phyloP scores from a whole-genome alignment of 306 rosid species.

The Betula pendula region DNA sequence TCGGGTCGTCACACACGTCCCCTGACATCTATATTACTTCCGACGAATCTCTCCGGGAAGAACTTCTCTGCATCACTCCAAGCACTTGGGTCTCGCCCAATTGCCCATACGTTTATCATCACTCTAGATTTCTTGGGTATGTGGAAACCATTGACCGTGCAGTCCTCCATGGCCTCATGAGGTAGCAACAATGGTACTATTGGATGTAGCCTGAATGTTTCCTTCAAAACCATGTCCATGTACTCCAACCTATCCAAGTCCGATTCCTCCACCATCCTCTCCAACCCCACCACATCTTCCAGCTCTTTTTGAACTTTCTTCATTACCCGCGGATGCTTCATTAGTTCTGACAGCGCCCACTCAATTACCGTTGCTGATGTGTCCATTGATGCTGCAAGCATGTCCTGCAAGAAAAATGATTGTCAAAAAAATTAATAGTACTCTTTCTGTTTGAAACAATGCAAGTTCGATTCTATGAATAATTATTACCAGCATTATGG shows the following conservation, averaged over 20 bases:
- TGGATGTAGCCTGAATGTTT: constrained; percentile 39
- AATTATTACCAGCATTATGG: constrained; percentile 50
- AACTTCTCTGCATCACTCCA: constrained; percentile 43
- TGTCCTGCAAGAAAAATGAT: constrained; percentile 42
- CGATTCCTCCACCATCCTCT: constrained; percentile 36
- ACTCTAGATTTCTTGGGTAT: constrained; percentile 34
- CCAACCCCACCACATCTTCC: constrained; percentile 27
- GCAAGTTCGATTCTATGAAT: neutral
- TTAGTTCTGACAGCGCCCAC: constrained; percentile 50
- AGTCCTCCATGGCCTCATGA: constrained; percentile 33
- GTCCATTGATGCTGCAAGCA: constrained; percentile 33
- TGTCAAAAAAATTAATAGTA: too few species aligned
- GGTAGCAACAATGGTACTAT: constrained; percentile 32
- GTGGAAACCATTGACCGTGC: constrained; percentile 32
- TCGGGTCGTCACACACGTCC: too few species aligned
- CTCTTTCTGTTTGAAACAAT: neutral
- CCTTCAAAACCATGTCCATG: constrained; percentile 46
- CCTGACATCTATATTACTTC: constrained; percentile 17
- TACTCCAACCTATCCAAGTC: constrained; percentile 34
- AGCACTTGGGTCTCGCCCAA: constrained; percentile 37
- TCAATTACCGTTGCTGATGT: neutral
- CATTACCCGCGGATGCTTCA: constrained; percentile 40
- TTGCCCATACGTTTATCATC: constrained; percentile 36
- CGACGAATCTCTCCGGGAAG: constrained; percentile 40
- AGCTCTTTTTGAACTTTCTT: constrained; percentile 48